Conservation (phyloP, 768 basidiomycete species). For the Macrolepiota albuminosa region DNA sequence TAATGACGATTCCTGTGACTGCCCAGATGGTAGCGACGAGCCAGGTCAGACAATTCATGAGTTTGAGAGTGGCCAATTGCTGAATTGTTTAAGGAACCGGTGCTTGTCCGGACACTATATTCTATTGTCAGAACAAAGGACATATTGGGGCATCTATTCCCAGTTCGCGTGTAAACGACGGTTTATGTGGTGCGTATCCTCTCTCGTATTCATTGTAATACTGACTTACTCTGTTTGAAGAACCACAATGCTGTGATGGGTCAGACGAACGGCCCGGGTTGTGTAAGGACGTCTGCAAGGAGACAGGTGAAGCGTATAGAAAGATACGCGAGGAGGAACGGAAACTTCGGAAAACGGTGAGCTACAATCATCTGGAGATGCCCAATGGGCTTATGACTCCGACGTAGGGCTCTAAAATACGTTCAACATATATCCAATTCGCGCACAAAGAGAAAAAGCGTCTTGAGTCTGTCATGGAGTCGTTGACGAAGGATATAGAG, state of each 20-base stretch:
- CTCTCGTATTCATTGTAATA: background rate
- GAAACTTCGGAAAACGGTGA: slow-evolving; percentile 76
- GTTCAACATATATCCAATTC: slow-evolving; percentile 80
- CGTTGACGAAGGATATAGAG: slow-evolving; percentile 52
- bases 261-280: slow-evolving; percentile 84
- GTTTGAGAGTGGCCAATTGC: slow-evolving; percentile 1
- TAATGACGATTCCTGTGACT: slow-evolving; percentile 96
- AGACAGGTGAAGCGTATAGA: slow-evolving; percentile 67
- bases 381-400: background rate
- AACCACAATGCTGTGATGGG: slow-evolving; percentile 92
- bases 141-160: slow-evolving; percentile 80
- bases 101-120: slow-evolving; percentile 70
- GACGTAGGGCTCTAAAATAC: slow-evolving; percentile 82
- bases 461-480: slow-evolving; percentile 59
- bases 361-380: slow-evolving; percentile 17
- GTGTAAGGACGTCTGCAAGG: slow-evolving; percentile 74
- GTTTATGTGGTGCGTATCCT: slow-evolving; percentile 79
- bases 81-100: slow-evolving; percentile 58
- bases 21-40: slow-evolving; percentile 91
- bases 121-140: slow-evolving; percentile 85
- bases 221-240: slow-evolving; percentile 35
- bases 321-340: slow-evolving; percentile 66
- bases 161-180: slow-evolving; percentile 84
- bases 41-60: slow-evolving; percentile 55
- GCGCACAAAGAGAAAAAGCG: slow-evolving; percentile 89